Base-by-base conservation (phyloP, 768 basidiomycete species). In the Cytidiella melzeri region DNA sequence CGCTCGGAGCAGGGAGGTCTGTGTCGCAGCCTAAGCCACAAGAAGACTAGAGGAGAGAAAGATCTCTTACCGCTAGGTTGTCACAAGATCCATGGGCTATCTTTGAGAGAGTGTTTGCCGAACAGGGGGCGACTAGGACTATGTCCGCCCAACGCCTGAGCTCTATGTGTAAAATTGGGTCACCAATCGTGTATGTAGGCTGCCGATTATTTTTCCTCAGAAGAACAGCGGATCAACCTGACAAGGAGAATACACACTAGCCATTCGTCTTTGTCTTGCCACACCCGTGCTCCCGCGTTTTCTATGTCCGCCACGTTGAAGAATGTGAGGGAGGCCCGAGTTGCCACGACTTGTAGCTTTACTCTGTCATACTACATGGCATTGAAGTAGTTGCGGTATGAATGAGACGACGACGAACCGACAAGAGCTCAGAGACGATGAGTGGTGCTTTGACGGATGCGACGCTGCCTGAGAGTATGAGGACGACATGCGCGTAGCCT, bases 161-260 rank as follows among this genome's bases (percentile, higher is more conserved):
- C 68, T 99, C 93, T 49, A 98, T 98, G 66, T 99, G 96, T 23
- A 97, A 74, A 48, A 98, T 95, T 0, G 92, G 92, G 58, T 97
- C 87, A 1, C 92, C 89, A 41, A 94, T 79, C 52, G 76, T 77
- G 61, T 80, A 89, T 58, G 75, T 76, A 20, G 71, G 76, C 92
- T 94, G 61, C 30, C 30, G n/a, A n/a, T n/a, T n/a, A 34, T 34
- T 34, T 7, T 15, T 34, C 30, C 9, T 34, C 15, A 15, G 15
- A 34, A 34, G 9, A 15, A 34, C 30, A 15, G 15, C 15, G 30
- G 15, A 15, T 34, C 9, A 34, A 34, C 30, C 9, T 34, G 9
- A 15, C 30, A 34, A 7, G 30, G 9, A 34, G 5, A 3, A 28
- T 26, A 70, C 88, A 48, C 66, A 95, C 94, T 36, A 73, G 73